A percentile compares a stretch with the other conserved stretches of the same genome.
Evolutionary conservation across 805 yeast genomes (phyloP).

Genomic region (Debaryomyces hansenii): DNA sequence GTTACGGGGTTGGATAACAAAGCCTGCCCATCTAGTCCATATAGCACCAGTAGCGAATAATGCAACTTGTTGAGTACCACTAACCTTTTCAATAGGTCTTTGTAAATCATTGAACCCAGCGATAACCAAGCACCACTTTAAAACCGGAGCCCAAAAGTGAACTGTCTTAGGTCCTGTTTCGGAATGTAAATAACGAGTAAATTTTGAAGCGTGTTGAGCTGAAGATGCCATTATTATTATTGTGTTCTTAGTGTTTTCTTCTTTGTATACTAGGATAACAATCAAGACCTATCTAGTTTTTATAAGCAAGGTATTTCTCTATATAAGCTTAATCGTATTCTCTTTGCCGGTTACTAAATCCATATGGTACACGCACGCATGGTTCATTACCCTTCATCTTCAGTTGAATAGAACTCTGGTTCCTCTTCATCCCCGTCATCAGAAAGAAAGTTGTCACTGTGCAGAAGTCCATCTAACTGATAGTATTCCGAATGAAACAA

Average conservation of each 20-base stretch:
- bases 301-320: too few relatives aligned
- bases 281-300: too few relatives aligned
- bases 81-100: constrained; percentile 89
- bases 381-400: constrained; percentile 1
- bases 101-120: constrained; percentile 87
- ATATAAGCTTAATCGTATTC: too few relatives aligned
- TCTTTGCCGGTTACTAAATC: too few relatives aligned
- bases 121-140: constrained; percentile 82
- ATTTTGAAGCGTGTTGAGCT: constrained; percentile 47
- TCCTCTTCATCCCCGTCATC: not conserved
- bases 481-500: not conserved
- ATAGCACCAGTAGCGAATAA: constrained; percentile 87
- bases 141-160: constrained; percentile 83
- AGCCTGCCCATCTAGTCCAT: constrained; percentile 96
- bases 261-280: too few relatives aligned
- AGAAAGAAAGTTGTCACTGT: not conserved
- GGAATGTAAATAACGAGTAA: constrained; percentile 71
- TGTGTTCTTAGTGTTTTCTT: too few relatives aligned
- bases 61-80: constrained; percentile 88
- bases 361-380: not conserved
- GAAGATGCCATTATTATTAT: constrained; percentile 24
- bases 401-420: not conserved
- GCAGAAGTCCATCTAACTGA: not conserved
- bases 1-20: constrained; percentile 88
- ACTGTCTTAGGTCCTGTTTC: constrained; percentile 97